Conservation (phyloP, 306 rosid genomes). For the Vigna mungo region DNA sequence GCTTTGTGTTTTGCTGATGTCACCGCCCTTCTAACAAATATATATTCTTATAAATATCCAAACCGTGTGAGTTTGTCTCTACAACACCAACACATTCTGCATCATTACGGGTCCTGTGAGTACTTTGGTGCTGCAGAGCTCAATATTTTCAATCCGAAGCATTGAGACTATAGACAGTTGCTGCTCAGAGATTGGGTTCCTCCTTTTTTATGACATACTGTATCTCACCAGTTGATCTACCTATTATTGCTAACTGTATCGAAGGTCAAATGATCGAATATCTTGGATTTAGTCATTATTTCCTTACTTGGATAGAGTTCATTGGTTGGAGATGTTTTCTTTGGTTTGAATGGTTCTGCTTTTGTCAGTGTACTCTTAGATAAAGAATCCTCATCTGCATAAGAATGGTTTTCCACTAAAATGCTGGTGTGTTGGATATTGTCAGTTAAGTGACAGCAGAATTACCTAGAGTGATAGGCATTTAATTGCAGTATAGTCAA, state of each 20-base stretch:
- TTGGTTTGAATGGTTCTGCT: constrained; percentile 44
- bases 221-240: constrained; percentile 35
- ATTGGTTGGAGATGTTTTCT: constrained; percentile 46
- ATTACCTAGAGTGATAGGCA: constrained; percentile 33
- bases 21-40: neutral
- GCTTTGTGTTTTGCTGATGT: constrained; percentile 37
- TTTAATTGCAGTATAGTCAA: constrained; percentile 13
- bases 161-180: constrained; percentile 33
- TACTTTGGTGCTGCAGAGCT: constrained; percentile 32
- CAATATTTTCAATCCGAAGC: constrained; percentile 40
- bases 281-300: constrained; percentile 39
- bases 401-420: constrained; percentile 43
- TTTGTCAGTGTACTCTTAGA: constrained; percentile 39
- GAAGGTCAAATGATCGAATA: constrained; percentile 35
- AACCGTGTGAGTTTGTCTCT: neutral
- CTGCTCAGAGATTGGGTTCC: constrained; percentile 39
- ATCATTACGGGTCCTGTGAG: constrained; percentile 34
- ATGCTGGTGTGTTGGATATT: constrained; percentile 39
- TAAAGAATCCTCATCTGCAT: constrained; percentile 35
- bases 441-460: constrained; percentile 41
- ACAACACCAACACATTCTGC: constrained; percentile 33
- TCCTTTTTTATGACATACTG: constrained; percentile 22
- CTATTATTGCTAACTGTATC: constrained; percentile 1
- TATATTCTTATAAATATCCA: neutral
- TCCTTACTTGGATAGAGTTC: constrained; percentile 43